Evolutionary conservation across 208 protist species (phyloP), one percentile per base, ranked within the genome.

Genomic region (Phytomonas sp.): DNA sequence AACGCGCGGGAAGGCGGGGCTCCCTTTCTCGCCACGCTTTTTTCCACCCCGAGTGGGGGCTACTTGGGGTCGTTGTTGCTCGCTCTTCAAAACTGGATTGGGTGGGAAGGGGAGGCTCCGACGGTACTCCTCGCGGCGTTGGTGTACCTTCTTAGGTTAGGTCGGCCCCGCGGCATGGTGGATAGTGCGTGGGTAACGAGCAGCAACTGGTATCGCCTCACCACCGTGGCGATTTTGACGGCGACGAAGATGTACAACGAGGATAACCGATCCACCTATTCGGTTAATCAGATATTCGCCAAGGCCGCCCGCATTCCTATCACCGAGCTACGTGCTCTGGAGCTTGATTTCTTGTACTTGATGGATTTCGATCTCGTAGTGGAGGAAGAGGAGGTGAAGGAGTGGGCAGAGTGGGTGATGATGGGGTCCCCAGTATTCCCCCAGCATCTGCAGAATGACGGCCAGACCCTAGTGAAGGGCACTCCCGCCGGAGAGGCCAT

Each of bases 171-270:
- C 76, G 68, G 56, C 62, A 65, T 36, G n/a, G 82, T 68, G 0
- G 78, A 86, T 63, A 70, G 80, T 62, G 62, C 70, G 43, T 82
- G 83, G 69, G 75, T 95, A 31, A 93, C 90, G 5, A 66, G 62
- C 11, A 72, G 76, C 11, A 96, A 96, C 76, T 93, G 88, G 86
- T 92, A 91, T 66, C 80, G 85, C 31, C 71, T 93, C 34, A 88
- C 84, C 28, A 81, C 85, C 4, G 75, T 85, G 8, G 78, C 87
- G 13, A 75, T 93, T 56, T 73, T 96, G 5, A 72, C 87, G n/a
- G 87, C 87, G 28, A 82, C 84, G n/a, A 96, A 96, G 70, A 88
- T 96, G 81, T 93, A 93, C 77, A 84, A 87, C 43, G 90, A 96
- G 63, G 78, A 84, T 40, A 81, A 73, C 62, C 66, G 71, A 0